phyloP scores from a whole-genome alignment of 75 land plant genomes.

The Azolla pinnata region DNA sequence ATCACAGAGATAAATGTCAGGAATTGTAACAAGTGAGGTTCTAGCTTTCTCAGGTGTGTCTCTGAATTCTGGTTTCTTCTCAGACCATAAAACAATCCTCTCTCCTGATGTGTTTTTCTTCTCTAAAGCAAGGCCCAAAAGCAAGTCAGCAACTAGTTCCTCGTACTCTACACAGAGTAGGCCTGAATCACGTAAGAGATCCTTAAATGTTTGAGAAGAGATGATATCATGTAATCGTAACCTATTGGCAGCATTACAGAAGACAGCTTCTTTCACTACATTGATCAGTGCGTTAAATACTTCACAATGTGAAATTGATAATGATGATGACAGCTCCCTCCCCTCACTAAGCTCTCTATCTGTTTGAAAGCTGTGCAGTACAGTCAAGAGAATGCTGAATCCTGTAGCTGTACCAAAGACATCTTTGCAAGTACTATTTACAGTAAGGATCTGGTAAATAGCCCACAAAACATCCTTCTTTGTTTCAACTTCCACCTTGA shows the following conservation, averaged over 20 bases:
- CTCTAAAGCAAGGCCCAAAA: constrained; percentile 86
- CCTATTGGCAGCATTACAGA: constrained; percentile 61
- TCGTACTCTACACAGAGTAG: constrained; percentile 71
- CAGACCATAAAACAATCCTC: neutral
- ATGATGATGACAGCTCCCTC: constrained; percentile 21
- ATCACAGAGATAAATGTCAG: neutral
- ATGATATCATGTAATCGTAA: constrained; percentile 53
- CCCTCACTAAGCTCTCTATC: constrained; percentile 15
- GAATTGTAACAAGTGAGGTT: neutral
- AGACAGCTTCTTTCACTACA: constrained; percentile 60
- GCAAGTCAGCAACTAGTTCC: constrained; percentile 59
- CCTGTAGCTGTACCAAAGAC: constrained; percentile 92
- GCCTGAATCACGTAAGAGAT: constrained; percentile 65
- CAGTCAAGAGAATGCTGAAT: constrained; percentile 71
- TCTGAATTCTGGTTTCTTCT: no score
- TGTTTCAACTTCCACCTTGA: constrained; percentile 65
- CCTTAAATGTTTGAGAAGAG: constrained; percentile 61
- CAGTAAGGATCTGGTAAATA: constrained; percentile 68
- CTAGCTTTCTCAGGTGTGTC: neutral
- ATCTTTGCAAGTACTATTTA: constrained; percentile 57
- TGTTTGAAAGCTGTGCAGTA: constrained; percentile 59
- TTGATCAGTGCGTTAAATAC: constrained; percentile 67
- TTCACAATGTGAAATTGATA: constrained; percentile 16
- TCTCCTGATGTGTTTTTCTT: constrained; percentile 6
- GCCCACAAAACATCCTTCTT: constrained; percentile 78